Conservation (phyloP, 2,329 filamentous ascomycete genomes). For the Monilinia vaccinii-corymbosi region DNA sequence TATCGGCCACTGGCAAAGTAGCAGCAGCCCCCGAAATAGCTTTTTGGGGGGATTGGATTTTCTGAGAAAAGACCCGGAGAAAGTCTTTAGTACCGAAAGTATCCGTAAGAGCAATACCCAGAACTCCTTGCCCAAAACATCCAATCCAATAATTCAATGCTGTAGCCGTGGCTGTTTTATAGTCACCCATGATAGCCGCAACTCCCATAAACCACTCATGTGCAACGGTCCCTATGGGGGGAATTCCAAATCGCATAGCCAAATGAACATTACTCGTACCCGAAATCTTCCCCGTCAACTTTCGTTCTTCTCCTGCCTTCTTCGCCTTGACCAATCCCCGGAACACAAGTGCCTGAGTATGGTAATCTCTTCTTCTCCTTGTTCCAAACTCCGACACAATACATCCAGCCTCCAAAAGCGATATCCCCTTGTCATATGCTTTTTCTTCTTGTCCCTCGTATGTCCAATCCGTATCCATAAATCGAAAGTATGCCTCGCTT, state of each 20-base stretch:
- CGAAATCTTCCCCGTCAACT: slow-evolving; percentile 62
- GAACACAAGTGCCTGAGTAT: slow-evolving; percentile 88
- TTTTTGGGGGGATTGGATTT: slow-evolving; percentile 40
- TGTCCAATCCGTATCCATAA: slow-evolving; percentile 88
- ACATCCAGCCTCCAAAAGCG: slow-evolving; percentile 73
- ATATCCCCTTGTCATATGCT: slow-evolving; percentile 71
- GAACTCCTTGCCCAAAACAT: slow-evolving; percentile 76
- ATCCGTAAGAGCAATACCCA: slow-evolving; percentile 87
- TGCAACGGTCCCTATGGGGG: slow-evolving; percentile 80
- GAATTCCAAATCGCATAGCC: slow-evolving; percentile 82
- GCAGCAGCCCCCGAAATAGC: slow-evolving; percentile 15
- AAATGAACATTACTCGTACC: slow-evolving; percentile 97
- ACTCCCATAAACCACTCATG: slow-evolving; percentile 99
- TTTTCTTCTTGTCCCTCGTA: slow-evolving; percentile 80
- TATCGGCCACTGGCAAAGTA: slow-evolving; percentile 19
- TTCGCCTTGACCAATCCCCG: slow-evolving; percentile 73
- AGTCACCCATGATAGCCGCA: slow-evolving; percentile 81
- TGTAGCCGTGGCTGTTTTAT: slow-evolving; percentile 72
- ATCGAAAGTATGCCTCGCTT: slow-evolving; percentile 95
- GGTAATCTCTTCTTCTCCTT: slow-evolving; percentile 80
- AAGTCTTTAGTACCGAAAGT: slow-evolving; percentile 93
- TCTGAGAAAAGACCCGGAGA: slow-evolving; percentile 70
- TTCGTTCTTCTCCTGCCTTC: slow-evolving; percentile 56
- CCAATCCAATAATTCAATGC: slow-evolving; percentile 83
- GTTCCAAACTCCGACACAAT: slow-evolving; percentile 92